phyloP scores from a whole-genome alignment of 2,329 filamentous ascomycete species.

The Ophiostoma ulmi region DNA sequence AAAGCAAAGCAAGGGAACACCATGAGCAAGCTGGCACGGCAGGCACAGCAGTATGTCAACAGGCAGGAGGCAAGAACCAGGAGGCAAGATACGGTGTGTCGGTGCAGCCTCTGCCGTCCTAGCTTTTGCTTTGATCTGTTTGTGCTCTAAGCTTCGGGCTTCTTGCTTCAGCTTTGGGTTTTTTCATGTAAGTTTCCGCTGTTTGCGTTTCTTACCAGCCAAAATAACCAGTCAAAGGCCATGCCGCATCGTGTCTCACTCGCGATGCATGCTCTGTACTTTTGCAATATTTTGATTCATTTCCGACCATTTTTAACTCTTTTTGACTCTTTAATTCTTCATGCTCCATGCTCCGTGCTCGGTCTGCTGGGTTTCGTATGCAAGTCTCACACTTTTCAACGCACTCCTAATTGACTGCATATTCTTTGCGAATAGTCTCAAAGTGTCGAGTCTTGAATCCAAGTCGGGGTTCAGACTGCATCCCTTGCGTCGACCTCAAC shows the following conservation, averaged over 20 bases:
- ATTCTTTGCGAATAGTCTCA: neutral
- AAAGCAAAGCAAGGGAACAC: neutral
- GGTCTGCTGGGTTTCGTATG: neutral
- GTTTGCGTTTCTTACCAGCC: neutral
- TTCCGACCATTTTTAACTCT: neutral
- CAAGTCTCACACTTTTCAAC: conserved; percentile 8
- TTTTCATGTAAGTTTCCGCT: neutral
- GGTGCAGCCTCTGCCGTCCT: neutral
- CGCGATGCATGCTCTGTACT: neutral
- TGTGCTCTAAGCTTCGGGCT: neutral
- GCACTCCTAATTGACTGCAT: conserved; percentile 10
- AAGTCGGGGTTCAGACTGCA: neutral
- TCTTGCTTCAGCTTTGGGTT: neutral
- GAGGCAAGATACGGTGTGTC: neutral
- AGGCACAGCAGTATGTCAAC: neutral
- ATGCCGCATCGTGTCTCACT: conserved; percentile 7
- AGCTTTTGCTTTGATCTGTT: neutral
- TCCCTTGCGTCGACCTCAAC: neutral
- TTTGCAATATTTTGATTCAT: neutral
- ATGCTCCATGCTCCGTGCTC: neutral
- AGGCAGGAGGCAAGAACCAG: neutral
- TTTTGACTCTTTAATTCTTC: neutral
- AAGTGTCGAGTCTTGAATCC: neutral
- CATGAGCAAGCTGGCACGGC: neutral
- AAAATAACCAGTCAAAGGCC: neutral